Evolutionary conservation across 164 flowering plant species (phyloP).

Genomic region (Vitis rotundifolia): DNA sequence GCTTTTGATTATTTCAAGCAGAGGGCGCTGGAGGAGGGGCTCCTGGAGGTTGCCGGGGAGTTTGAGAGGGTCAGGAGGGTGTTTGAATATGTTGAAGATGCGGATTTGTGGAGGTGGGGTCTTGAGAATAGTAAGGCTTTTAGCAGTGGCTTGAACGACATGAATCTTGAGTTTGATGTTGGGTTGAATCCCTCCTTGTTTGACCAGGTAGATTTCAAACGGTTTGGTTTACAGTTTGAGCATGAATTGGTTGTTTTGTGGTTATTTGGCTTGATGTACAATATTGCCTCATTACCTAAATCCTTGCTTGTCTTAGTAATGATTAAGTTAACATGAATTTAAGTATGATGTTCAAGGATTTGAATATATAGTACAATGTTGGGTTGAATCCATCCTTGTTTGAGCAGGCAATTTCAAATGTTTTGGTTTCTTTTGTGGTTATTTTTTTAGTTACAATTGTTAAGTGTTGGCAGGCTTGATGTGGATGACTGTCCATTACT

Average conservation of each 20-base stretch:
- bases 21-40: constrained; percentile 25
- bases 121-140: constrained; percentile 81
- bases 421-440: not conserved
- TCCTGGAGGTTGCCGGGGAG: constrained; percentile 22
- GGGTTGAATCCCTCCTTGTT: constrained; percentile 57
- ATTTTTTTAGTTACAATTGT: no score
- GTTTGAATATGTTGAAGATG: constrained; percentile 80
- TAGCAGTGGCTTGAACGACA: constrained; percentile 80
- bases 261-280: no score
- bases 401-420: constrained; percentile 25
- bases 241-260: no score
- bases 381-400: constrained; percentile 57
- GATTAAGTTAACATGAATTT: no score
- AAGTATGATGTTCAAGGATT: constrained; percentile 45
- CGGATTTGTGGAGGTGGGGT: constrained; percentile 84
- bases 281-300: no score
- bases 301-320: no score
- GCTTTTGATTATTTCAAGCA: constrained; percentile 81
- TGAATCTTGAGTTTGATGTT: constrained; percentile 52
- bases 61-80: constrained; percentile 45
- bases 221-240: no score
- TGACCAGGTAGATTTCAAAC: constrained; percentile 42
- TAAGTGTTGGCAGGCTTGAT: no score
- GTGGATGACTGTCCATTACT: no score
- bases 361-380: constrained; percentile 52